phyloP scores from a whole-genome alignment of 148 eudicot genomes.

The Spergularia bocconei region DNA sequence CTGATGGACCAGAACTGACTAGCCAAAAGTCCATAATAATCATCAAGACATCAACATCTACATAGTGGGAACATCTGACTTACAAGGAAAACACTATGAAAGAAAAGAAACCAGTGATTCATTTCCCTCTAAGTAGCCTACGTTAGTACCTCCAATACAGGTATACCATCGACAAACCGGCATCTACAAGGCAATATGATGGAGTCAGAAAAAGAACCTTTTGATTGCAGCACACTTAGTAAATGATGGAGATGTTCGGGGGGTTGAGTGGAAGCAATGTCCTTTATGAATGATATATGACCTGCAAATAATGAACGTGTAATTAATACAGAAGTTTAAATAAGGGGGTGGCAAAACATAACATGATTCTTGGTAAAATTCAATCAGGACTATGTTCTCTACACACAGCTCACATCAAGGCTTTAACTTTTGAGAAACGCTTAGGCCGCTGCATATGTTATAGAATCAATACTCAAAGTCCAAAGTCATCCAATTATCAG shows the following conservation, averaged over 20 bases:
- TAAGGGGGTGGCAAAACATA: not conserved
- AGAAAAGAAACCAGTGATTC: not conserved
- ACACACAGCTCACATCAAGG: too few relatives aligned
- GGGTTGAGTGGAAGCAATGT: slow-evolving; percentile 73
- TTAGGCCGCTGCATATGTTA: too few relatives aligned
- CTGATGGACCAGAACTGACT: not conserved
- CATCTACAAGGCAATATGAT: not conserved
- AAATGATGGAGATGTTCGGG: slow-evolving; percentile 86
- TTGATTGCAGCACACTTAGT: slow-evolving; percentile 70
- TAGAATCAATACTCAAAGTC: too few relatives aligned
- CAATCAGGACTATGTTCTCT: not conserved
- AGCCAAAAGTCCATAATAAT: too few relatives aligned
- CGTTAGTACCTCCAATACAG: not conserved
- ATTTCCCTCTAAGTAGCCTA: not conserved
- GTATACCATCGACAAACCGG: not conserved
- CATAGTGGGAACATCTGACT: not conserved
- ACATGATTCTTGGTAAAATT: not conserved
- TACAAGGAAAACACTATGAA: not conserved
- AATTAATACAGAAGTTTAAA: not conserved
- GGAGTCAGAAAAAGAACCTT: slow-evolving; percentile 44
- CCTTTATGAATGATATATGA: slow-evolving; percentile 78
- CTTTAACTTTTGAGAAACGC: too few relatives aligned
- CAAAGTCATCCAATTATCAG: too few relatives aligned
- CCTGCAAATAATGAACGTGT: slow-evolving; percentile 38
- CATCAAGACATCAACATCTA: too few relatives aligned